Percentiles rank a stretch among this genome's conserved stretches.
Evolutionary conservation across 257 asterid species (phyloP).

Genomic region (Paraleonurus japonicus): DNA sequence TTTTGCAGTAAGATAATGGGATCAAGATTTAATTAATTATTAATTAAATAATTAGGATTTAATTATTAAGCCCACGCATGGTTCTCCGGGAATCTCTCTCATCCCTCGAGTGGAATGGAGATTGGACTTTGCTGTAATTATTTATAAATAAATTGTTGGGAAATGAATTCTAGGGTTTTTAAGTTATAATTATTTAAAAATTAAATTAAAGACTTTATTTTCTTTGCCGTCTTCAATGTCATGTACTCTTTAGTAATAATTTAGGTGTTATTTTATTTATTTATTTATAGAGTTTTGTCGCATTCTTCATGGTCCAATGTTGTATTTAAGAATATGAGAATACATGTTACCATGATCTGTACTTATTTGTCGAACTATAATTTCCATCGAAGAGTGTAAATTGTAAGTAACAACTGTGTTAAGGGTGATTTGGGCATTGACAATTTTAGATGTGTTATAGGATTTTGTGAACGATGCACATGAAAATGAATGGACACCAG

Average conservation of each 20-base stretch:
- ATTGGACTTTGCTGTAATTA: conserved; percentile 36
- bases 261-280: neutral
- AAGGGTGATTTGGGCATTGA: conserved; percentile 4
- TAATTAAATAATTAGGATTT: conserved; percentile 22
- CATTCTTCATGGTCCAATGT: conserved; percentile 42
- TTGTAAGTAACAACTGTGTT: neutral
- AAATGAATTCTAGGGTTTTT: conserved; percentile 35
- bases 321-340: conserved; percentile 23
- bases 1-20: conserved; percentile 30
- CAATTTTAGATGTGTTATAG: neutral
- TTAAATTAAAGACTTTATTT: neutral
- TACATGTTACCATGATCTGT: conserved; percentile 31
- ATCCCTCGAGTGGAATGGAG: conserved; percentile 40
- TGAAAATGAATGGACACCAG: neutral
- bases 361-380: conserved; percentile 12
- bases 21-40: conserved; percentile 23
- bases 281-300: conserved; percentile 18
- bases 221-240: conserved; percentile 23
- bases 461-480: conserved; percentile 20
- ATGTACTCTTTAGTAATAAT: conserved; percentile 9
- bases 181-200: neutral
- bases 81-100: conserved; percentile 83
- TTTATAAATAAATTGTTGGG: conserved; percentile 28
- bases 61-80: conserved; percentile 66
- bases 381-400: neutral